These are phyloP conservation scores for Solanum ossicruentum DNA, from an alignment of 257 asterid species.

Conservation along the genomic window DNA sequence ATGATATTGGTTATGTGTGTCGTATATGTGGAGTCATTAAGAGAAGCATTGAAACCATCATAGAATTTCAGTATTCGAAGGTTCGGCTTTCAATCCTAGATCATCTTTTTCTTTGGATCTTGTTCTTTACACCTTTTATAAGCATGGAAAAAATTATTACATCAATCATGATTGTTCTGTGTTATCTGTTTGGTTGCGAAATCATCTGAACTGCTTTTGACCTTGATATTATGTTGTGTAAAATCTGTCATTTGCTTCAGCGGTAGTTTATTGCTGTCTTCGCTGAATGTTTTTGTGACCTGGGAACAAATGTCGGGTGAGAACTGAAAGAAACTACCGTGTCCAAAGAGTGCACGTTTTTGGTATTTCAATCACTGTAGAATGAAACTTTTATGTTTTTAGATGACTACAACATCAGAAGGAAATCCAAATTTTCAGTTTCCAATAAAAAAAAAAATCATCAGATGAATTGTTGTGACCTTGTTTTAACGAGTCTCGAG, in stretches of 20 bases:
- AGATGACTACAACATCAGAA: neutral
- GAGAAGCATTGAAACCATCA: constrained; percentile 75
- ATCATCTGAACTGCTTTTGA: neutral
- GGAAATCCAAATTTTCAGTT: neutral
- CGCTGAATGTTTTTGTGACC: neutral
- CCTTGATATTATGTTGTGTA: neutral
- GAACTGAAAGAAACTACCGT: neutral
- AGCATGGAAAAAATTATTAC: constrained; percentile 1
- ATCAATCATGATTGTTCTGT: neutral
- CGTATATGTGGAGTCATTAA: constrained; percentile 86
- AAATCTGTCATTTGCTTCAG: neutral
- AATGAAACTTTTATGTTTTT: neutral
- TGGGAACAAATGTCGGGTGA: neutral
- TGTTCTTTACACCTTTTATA: constrained; percentile 1
- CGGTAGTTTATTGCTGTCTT: neutral
- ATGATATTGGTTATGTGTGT: constrained; percentile 92
- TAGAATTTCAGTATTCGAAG: constrained; percentile 83
- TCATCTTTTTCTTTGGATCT: neutral
- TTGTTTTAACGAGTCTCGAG: neutral
- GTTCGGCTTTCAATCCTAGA: constrained; percentile 22
- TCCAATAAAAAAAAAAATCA: too few species aligned
- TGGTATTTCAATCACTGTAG: neutral
- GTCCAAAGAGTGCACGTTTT: neutral
- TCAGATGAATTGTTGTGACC: neutral
- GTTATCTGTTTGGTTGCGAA: neutral